Evolutionary conservation across 2,329 filamentous ascomycete genomes (phyloP), one percentile per base, ranked within the genome.

Genomic region (Cladobotryum mycophilum): DNA sequence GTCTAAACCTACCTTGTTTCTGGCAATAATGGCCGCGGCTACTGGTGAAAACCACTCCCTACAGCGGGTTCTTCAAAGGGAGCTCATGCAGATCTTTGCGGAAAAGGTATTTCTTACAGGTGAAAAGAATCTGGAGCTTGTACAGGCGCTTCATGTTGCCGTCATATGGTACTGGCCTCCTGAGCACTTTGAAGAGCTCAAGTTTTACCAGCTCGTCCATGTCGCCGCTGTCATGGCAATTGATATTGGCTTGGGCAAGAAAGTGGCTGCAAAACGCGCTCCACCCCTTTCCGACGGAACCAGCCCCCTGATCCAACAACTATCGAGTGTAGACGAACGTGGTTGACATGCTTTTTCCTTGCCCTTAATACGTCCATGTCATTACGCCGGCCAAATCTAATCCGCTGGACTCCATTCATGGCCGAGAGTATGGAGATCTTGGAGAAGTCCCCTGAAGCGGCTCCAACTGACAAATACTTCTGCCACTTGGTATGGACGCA

Each of bases 141-240:
- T 95, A 8, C 90, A 96, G 68, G 81, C 88, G 2, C 71, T 95
- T 38, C 78, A 88, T 52, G 73, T 95, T 3, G 76, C 82, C 6
- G 82, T 85, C n/a, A 79, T 90, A 17, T 95, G 89, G 88, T 95
- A 95, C 65, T 84, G 83, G 65, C 88, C 89, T 14, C 89, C 89
- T 0, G 84, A 92, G 57, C 80, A 87, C 59, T 88, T 88, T 53
- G 88, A 95, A 61, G 86, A 93, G 68, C 81, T 92, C 61, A 93
- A 93, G 64, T 95, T 93, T 65, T 95, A 93, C 69, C 88, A 92
- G 70, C 78, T 93, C 57, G 82, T 89, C 42, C 88, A 95, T 64
- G 82, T 89, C 62, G 86, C 87, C 2, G 85, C 85, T 44, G 79
- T 89, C 58, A 88, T 95, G 84, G 86, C 85, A 22, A 82, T 95